phyloP scores from a whole-genome alignment of 495 filamentous ascomycete species.

The Cairneyella variabilis region DNA sequence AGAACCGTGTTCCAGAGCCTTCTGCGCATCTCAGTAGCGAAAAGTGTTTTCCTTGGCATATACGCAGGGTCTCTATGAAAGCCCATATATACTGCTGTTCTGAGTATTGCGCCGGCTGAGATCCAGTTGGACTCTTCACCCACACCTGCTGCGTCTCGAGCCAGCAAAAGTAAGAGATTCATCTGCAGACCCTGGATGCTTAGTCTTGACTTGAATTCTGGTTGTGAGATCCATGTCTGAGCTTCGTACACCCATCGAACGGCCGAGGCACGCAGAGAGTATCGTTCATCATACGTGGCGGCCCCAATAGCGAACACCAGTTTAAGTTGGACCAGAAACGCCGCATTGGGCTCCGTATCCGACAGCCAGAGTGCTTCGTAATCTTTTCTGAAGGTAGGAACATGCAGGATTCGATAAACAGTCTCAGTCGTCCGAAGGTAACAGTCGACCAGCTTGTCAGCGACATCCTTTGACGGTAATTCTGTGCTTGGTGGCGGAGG shows the following conservation, averaged over 20 bases:
- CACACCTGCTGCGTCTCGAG: constrained; percentile 51
- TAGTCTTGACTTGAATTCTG: constrained; percentile 47
- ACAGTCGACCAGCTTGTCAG: constrained; percentile 41
- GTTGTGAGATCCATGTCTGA: constrained; percentile 51
- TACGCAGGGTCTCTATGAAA: constrained; percentile 53
- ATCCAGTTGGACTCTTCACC: constrained; percentile 58
- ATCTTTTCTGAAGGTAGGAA: constrained; percentile 50
- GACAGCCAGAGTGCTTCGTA: constrained; percentile 42
- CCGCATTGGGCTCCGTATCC: constrained; percentile 4
- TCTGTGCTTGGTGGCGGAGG: too few relatives aligned
- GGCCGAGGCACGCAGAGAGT: constrained; percentile 13
- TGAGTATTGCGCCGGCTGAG: constrained; percentile 50
- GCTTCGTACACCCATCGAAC: constrained; percentile 47
- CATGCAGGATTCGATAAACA: constrained; percentile 50
- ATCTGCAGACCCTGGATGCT: constrained; percentile 51
- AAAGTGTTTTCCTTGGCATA: constrained; percentile 36
- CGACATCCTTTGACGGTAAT: constrained; percentile 43
- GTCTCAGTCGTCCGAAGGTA: constrained; percentile 43
- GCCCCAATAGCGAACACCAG: constrained; percentile 49
- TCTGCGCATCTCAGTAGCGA: constrained; percentile 62
- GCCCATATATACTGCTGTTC: constrained; percentile 56
- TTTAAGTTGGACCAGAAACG: constrained; percentile 49
- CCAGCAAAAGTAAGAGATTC: constrained; percentile 55
- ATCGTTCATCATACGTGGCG: constrained; percentile 36
- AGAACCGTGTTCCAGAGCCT: constrained; percentile 64